Evolutionary conservation across 345 rosid species (phyloP), one percentile per base, ranked within the genome.

Genomic region (Linum usitatissimum): DNA sequence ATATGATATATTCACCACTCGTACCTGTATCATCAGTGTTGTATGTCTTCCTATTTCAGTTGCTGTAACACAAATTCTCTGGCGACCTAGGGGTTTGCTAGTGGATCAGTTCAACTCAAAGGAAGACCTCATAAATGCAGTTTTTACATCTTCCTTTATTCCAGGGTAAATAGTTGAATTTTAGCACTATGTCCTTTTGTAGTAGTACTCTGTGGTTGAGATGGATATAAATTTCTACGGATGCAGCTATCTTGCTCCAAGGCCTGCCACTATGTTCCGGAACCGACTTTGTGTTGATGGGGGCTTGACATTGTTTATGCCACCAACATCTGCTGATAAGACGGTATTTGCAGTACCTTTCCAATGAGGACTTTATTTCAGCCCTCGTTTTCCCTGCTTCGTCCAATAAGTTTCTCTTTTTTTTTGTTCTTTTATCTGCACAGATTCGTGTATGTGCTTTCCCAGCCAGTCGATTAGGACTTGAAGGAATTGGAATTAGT

Each of bases 101-200:
- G 99, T 93, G 70, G 99, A 93, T 84, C 97, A 86, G 59, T 93
- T 84, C 55, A 87, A 90, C 78, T 93, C 97, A n/a, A 90, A 80
- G 74, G 87, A 82, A 71, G 97, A 93, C 74, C 79, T 93, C 40
- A 90, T 87, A 49, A 71, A 87, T 83, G 99, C 97, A 70, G 81
- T 93, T 70, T 40, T 86, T 67, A 77, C 99, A 63, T 93, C 99
- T 68, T 76, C 97, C 60, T 93, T 93, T 77, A 77, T 93, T 77
- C 99, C 97, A 10, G 96, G 94, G 97, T 87, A 78, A 70, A 57
- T 64, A 61, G 36, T 66, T 64, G 21, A 59, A 36, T 45, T 31
- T 31, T n/a, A 13, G n/a, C 57, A 9, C 20, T 60, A 18, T n/a
- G n/a, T n/a, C n/a, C n/a, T n/a, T n/a, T n/a, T n/a, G n/a, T n/a